Evolutionary conservation across 495 filamentous ascomycete species (phyloP).

Genomic region (Sporormia fimetaria): DNA sequence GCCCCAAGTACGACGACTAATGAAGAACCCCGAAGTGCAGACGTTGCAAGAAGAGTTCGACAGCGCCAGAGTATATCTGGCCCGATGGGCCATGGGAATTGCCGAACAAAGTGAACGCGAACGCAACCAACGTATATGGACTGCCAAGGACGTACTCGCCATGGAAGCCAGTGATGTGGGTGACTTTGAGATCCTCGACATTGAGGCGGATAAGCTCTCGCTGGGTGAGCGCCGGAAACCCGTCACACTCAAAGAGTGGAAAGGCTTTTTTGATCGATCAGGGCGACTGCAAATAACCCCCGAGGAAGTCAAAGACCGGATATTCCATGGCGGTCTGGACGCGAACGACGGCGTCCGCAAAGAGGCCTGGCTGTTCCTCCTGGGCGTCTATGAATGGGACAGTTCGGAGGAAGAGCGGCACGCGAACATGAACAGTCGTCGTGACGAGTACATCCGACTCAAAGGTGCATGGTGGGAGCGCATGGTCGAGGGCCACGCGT

Average conservation of each 20-base stretch:
- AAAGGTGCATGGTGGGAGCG: conserved; percentile 96
- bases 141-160: conserved; percentile 80
- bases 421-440: conserved; percentile 66
- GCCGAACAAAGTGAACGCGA: conserved; percentile 91
- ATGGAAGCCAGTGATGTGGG: conserved; percentile 89
- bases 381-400: conserved; percentile 86
- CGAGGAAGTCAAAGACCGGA: conserved; percentile 88
- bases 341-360: conserved; percentile 84
- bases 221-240: conserved; percentile 64
- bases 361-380: conserved; percentile 90
- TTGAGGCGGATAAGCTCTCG: conserved; percentile 57
- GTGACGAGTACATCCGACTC: conserved; percentile 86
- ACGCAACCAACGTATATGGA: conserved; percentile 75
- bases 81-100: conserved; percentile 96
- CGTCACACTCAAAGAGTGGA: conserved; percentile 77
- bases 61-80: conserved; percentile 84
- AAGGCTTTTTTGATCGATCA: conserved; percentile 66
- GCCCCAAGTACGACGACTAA: conserved; percentile 69
- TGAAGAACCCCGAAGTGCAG: conserved; percentile 90
- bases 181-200: conserved; percentile 87
- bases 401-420: conserved; percentile 70
- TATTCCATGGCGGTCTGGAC: conserved; percentile 90
- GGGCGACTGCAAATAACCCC: conserved; percentile 66
- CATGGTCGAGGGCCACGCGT: conserved; percentile 67
- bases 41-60: conserved; percentile 95